Percentiles rank a stretch among this genome's conserved stretches.
Evolutionary conservation across 2,329 filamentous ascomycete species (phyloP).

Genomic region (Epichloe coenophiala): DNA sequence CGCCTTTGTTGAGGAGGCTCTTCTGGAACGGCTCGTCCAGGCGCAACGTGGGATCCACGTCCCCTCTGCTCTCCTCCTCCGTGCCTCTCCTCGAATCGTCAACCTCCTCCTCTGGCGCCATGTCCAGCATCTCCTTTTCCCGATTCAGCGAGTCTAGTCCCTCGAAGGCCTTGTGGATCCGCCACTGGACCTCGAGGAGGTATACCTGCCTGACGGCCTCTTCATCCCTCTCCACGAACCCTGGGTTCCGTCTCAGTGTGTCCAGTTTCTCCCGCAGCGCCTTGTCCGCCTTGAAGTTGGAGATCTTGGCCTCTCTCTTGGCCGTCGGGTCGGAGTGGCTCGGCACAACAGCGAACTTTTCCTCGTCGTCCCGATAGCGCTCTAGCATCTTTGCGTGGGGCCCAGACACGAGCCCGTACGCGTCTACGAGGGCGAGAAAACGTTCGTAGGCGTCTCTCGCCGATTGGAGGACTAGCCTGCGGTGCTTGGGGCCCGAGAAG

Average conservation of each 20-base stretch:
- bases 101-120: conserved; percentile 46
- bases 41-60: conserved; percentile 45
- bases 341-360: conserved; percentile 59
- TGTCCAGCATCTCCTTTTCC: conserved; percentile 69
- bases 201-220: conserved; percentile 69
- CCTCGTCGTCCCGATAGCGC: conserved; percentile 57
- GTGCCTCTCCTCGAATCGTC: conserved; percentile 21
- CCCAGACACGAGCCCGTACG: conserved; percentile 57
- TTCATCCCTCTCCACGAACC: conserved; percentile 58
- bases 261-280: conserved; percentile 73
- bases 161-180: conserved; percentile 70
- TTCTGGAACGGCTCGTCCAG: conserved; percentile 53
- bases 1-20: conserved; percentile 33
- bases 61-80: conserved; percentile 15
- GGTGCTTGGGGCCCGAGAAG: conserved; percentile 35
- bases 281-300: conserved; percentile 74
- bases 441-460: conserved; percentile 62
- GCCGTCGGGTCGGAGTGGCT: conserved; percentile 44
- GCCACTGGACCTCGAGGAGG: conserved; percentile 59
- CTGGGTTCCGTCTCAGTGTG: conserved; percentile 28
- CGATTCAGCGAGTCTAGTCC: conserved; percentile 75
- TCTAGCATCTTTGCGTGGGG: conserved; percentile 57
- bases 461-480: conserved; percentile 46
- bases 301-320: conserved; percentile 72
- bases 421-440: conserved; percentile 64